Base-by-base conservation (phyloP, 352 stramenopile species). In the Saprolegnia parasitica region DNA sequence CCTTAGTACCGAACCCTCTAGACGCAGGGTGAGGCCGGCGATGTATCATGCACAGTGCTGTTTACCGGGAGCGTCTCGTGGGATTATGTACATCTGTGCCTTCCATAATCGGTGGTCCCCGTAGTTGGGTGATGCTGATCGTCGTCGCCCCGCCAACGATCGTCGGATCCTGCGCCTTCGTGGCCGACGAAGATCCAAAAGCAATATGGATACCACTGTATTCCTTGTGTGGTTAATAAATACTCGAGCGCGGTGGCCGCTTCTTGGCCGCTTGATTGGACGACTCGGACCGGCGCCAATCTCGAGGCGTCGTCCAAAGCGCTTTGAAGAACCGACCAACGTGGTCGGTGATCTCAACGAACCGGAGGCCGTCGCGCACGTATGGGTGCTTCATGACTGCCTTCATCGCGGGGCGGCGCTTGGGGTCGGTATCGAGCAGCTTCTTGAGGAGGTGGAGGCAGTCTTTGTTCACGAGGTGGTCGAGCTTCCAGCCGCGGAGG, bases 381-480 rank as follows among this genome's bases (percentile, higher is more conserved):
- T 16, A 58, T 16, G 23, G 52, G 32, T 58, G 52, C 52, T 58
- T 58, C 23, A 58, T 58, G 23, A 58, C 23, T 58, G 8, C 8
- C 52, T 58, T 58, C 52, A 46, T 46, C 39, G 15, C 8, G 39
- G 39, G 39, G 8, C 39, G 39, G 39, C 15, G 39, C 39, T 15
- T 42, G 13, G 66, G 66, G n/a, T 72, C 50, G n/a, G 68, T 35
- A 8, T 52, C 20, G 13, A 72, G 58, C 66, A 72, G 68, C 15
- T 72, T 65, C 5, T 67, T 29, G 18, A 72, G 55, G 11, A 72
- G 5, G 24, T 65, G 9, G 35, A 72, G 37, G 9, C n/a, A n/a
- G 29, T 67, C 54, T 37, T 26, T 16, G 10, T 55, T 18, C 18
- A 72, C n/a, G 24, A 56, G 42, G 10, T 50, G 21, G 23, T 70